Conservation (phyloP, 2,329 filamentous ascomycete genomes). For the Neofusicoccum sp. region DNA sequence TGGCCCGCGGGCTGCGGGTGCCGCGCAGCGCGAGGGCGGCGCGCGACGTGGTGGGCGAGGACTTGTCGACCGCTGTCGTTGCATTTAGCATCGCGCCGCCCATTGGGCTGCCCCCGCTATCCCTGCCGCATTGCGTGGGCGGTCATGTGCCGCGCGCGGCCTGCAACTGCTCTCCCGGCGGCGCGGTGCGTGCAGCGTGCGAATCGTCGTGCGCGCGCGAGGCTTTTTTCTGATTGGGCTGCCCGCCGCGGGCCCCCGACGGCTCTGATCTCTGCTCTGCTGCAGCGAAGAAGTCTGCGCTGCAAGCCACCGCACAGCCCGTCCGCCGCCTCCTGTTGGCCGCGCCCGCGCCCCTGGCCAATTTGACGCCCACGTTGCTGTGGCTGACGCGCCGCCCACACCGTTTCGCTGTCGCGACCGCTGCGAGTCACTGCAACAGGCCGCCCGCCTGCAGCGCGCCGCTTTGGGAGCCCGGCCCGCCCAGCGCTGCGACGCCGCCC, state of each 20-base stretch:
- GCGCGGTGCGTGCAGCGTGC: conserved; percentile 7
- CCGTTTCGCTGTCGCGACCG: conserved; percentile 7
- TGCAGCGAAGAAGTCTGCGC: conserved; percentile 3
- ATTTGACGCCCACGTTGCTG: conserved; percentile 19
- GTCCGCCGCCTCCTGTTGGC: conserved; percentile 12
- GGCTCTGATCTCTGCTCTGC: conserved; percentile 12
- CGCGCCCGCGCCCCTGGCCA: conserved; percentile 14
- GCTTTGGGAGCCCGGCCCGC: conserved; percentile 4
- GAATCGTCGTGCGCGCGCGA: not conserved
- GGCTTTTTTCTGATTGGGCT: conserved; percentile 19
- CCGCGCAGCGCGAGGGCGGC: conserved; percentile 2
- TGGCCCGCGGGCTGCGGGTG: conserved; percentile 12
- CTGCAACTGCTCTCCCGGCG: conserved; percentile 10
- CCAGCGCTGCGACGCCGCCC: not conserved
- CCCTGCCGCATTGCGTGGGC: conserved; percentile 31
- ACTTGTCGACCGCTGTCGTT: conserved; percentile 21
- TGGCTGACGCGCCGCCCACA: conserved; percentile 9
- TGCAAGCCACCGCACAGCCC: conserved; percentile 18
- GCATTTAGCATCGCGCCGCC: conserved; percentile 20
- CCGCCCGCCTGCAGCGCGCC: conserved; percentile 3
- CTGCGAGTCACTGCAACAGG: conserved; percentile 15
- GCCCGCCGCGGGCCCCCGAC: conserved; percentile 2
- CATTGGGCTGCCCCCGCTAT: conserved; percentile 22
- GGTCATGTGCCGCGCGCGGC: conserved; percentile 29
- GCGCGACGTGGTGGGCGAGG: conserved; percentile 21